Conservation (phyloP, 1,139 yeast genomes). For the Yamadazyma atlantica region DNA sequence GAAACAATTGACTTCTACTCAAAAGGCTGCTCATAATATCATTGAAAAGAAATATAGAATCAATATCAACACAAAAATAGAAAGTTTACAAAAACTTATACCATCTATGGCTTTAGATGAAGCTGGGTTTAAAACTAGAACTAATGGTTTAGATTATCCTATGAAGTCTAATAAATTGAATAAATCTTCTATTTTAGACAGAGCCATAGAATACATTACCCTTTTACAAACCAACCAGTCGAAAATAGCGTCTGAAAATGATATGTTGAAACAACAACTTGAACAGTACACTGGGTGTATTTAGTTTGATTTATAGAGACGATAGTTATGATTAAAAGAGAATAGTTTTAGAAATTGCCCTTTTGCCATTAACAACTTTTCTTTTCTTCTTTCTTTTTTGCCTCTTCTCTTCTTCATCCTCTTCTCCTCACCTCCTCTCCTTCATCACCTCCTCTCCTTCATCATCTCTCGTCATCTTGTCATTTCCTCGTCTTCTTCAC, state of each 20-base stretch:
- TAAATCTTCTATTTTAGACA: slow-evolving; percentile 64
- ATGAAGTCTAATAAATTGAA: slow-evolving; percentile 39
- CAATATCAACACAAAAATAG: slow-evolving; percentile 71
- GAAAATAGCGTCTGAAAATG: slow-evolving; percentile 11
- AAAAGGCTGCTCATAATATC: slow-evolving; percentile 70
- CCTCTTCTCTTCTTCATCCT: no score
- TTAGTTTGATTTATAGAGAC: no score
- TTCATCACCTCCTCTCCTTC: no score
- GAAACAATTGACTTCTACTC: slow-evolving; percentile 58
- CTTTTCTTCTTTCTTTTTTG: no score
- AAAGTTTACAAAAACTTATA: slow-evolving; percentile 60
- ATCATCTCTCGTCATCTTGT: no score
- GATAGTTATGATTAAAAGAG: no score
- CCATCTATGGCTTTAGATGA: slow-evolving; percentile 63
- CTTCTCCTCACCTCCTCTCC: no score
- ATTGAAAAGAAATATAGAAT: slow-evolving; percentile 71
- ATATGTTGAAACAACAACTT: slow-evolving; percentile 5
- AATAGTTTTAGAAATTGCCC: no score
- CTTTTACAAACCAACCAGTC: slow-evolving; percentile 18
- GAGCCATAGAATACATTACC: slow-evolving; percentile 61
- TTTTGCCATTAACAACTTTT: no score
- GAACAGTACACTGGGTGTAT: no score
- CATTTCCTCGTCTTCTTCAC: no score
- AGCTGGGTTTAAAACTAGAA: slow-evolving; percentile 54
- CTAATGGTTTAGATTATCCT: slow-evolving; percentile 10